Evolutionary conservation across 768 basidiomycete genomes (phyloP).

Genomic region (Auriculariales sp.): DNA sequence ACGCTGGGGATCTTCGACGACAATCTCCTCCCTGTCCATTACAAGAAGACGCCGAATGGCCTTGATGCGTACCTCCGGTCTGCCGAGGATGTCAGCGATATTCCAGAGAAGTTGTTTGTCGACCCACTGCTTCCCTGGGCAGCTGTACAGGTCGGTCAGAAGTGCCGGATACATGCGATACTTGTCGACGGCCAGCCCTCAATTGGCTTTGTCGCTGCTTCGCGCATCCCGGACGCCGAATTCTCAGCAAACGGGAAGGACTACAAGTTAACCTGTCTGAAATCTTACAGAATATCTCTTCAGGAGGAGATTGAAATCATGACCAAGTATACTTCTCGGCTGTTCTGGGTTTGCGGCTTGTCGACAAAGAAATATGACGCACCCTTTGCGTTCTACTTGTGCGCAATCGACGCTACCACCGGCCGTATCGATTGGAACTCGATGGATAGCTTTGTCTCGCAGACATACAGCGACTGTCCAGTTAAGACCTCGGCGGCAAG

Average conservation of each 20-base stretch:
- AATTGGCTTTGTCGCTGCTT: constrained; percentile 58
- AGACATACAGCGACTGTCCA: constrained; percentile 1
- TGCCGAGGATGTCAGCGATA: constrained; percentile 25
- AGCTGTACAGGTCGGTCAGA: constrained; percentile 21
- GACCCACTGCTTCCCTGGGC: constrained; percentile 54
- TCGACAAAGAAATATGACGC: constrained; percentile 15
- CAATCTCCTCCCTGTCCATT: constrained; percentile 59
- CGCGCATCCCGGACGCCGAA: constrained; percentile 32
- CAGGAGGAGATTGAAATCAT: no score
- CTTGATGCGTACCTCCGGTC: constrained; percentile 39
- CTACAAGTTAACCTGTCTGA: neutral
- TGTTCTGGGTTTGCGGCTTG: neutral
- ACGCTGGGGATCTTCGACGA: constrained; percentile 68
- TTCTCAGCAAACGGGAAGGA: constrained; percentile 10
- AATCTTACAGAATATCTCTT: no score
- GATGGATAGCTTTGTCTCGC: constrained; percentile 19
- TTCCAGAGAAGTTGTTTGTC: constrained; percentile 45
- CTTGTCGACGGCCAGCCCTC: constrained; percentile 30
- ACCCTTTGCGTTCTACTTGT: constrained; percentile 46
- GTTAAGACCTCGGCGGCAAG: neutral
- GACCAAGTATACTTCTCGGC: no score
- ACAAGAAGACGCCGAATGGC: constrained; percentile 29
- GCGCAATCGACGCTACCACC: constrained; percentile 38
- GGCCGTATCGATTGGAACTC: constrained; percentile 39
- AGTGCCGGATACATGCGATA: constrained; percentile 51